Evolutionary conservation across 1,284 basidiomycete genomes (phyloP).

Genomic region (Veloporphyrellus conicus): DNA sequence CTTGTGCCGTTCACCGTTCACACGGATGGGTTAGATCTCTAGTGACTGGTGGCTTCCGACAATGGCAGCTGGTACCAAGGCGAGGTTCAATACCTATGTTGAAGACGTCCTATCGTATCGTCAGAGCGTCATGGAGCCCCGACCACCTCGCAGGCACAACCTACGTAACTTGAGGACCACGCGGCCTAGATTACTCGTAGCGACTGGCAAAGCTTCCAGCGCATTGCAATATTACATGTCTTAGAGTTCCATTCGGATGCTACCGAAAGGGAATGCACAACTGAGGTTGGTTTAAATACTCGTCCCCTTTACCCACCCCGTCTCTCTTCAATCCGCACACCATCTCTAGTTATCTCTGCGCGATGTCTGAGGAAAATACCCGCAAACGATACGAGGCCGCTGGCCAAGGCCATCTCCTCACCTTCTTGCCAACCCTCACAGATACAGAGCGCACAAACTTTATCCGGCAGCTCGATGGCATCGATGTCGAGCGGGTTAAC

Average conservation of each 20-base stretch:
- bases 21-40: no score
- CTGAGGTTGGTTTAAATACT: constrained; percentile 20
- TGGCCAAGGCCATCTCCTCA: constrained; percentile 84
- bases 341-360: constrained; percentile 11
- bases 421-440: constrained; percentile 78
- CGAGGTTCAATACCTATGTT: no score
- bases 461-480: constrained; percentile 68
- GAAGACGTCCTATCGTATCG: no score
- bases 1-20: no score
- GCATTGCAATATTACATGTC: no score
- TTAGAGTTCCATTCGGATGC: constrained; percentile 19
- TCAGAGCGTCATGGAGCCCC: no score
- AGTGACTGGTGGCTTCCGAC: no score
- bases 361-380: constrained; percentile 49
- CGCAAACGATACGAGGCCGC: constrained; percentile 69
- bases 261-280: constrained; percentile 18
- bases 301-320: constrained; percentile 1
- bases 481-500: constrained; percentile 92
- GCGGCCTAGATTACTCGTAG: no score
- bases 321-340: neutral
- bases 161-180: no score
- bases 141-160: no score
- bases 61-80: no score
- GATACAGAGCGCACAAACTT: constrained; percentile 64
- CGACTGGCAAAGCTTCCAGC: no score